Evolutionary conservation across 2,329 filamentous ascomycete genomes (phyloP).

Genomic region (Fusarium tupiense): DNA sequence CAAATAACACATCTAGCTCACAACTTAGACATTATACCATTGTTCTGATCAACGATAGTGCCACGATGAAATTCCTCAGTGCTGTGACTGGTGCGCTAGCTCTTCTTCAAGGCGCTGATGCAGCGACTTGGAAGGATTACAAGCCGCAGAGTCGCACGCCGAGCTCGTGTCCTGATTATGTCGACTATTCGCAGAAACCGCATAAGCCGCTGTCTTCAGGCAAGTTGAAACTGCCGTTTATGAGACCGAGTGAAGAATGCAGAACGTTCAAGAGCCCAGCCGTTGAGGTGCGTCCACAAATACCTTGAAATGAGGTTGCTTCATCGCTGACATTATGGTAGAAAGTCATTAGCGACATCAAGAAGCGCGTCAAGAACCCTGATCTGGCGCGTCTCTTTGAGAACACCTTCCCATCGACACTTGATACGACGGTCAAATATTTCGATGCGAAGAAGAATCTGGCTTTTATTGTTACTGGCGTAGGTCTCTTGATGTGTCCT

Average conservation of each 20-base stretch:
- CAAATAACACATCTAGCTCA: no score
- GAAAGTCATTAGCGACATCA: conserved; percentile 25
- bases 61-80: not conserved
- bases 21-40: no score
- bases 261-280: conserved; percentile 23
- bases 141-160: conserved; percentile 9
- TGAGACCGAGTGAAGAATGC: conserved; percentile 25
- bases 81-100: not conserved
- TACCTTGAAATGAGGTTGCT: rapidly evolving
- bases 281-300: not conserved
- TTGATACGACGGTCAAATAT: conserved; percentile 26
- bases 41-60: rapidly evolving
- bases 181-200: conserved; percentile 6
- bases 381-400: conserved; percentile 24
- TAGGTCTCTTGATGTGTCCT: not conserved
- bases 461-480: conserved; percentile 18
- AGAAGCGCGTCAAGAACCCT: conserved; percentile 14
- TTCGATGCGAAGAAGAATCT: conserved; percentile 8
- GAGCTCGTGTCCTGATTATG: conserved; percentile 17
- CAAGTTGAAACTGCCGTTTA: conserved; percentile 6
- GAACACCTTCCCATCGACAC: conserved; percentile 11
- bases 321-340: rapidly evolving
- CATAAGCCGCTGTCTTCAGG: conserved; percentile 2
- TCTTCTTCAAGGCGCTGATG: not conserved
- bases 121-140: conserved; percentile 6